Evolutionary conservation across 148 eudicot species (phyloP).

Genomic region (Persicaria tinctoria): DNA sequence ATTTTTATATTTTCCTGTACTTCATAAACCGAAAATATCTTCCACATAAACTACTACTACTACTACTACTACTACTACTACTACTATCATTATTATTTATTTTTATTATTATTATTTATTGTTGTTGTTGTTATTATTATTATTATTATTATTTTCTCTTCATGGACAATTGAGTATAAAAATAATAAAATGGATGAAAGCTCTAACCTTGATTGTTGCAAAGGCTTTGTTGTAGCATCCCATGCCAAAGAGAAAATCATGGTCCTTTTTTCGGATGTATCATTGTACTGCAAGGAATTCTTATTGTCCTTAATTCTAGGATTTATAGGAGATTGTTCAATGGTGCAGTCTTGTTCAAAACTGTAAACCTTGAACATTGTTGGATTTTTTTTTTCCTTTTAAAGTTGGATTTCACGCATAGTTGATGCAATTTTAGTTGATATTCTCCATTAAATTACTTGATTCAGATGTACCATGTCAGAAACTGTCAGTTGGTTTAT

Average conservation of each 20-base stretch:
- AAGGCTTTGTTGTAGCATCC: not conserved
- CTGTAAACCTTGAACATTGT: not conserved
- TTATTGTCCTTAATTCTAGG: not conserved
- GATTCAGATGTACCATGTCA: conserved; percentile 8
- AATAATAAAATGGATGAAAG: not conserved
- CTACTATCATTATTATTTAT: too few species aligned
- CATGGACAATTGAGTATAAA: not conserved
- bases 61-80: not conserved
- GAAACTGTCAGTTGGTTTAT: conserved; percentile 10
- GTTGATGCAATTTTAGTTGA: not conserved
- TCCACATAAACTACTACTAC: not conserved
- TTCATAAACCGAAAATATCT: not conserved
- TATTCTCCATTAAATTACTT: not conserved
- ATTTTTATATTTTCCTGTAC: not conserved
- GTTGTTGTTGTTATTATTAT: too few species aligned
- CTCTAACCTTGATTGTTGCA: not conserved
- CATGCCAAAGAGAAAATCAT: not conserved
- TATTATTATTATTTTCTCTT: not conserved
- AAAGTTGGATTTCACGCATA: not conserved
- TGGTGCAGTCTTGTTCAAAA: not conserved
- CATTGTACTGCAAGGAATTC: not conserved
- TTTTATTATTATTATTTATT: too few species aligned
- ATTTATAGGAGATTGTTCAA: not conserved
- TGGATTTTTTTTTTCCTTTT: not conserved
- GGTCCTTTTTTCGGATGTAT: not conserved